Percentiles rank a stretch among this genome's conserved stretches.
Evolutionary conservation across 2,329 filamentous ascomycete genomes (phyloP).

Genomic region (Epichloe baconii): DNA sequence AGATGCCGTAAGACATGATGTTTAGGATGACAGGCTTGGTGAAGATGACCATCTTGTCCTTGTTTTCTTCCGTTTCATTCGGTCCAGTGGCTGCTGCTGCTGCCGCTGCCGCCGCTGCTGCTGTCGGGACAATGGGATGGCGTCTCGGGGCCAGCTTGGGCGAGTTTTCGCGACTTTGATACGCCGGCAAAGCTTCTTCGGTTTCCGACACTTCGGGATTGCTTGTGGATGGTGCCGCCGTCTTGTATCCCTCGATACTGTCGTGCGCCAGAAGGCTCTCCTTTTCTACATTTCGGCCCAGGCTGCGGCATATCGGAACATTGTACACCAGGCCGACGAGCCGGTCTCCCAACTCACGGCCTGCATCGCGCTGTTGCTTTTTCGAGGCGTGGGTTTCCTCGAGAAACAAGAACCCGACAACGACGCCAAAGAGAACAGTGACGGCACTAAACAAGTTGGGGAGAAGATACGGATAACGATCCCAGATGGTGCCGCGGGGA

Average conservation of each 20-base stretch:
- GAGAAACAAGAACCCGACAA: constrained; percentile 72
- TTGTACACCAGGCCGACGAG: constrained; percentile 36
- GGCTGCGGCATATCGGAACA: constrained; percentile 20
- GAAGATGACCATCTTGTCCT: constrained; percentile 44
- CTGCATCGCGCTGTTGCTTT: constrained; percentile 62
- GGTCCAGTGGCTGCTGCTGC: not conserved
- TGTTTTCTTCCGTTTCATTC: not conserved
- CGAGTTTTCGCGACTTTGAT: constrained; percentile 47
- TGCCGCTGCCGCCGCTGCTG: no score
- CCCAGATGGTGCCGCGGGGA: constrained; percentile 61
- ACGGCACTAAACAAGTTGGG: constrained; percentile 81
- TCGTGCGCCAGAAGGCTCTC: constrained; percentile 51
- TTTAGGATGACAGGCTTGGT: constrained; percentile 76
- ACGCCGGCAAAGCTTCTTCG: constrained; percentile 55
- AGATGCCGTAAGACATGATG: constrained; percentile 79
- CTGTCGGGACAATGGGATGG: constrained; percentile 8
- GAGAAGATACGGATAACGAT: constrained; percentile 76
- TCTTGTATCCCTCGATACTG: constrained; percentile 50
- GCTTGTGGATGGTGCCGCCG: constrained; percentile 14
- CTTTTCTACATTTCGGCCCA: constrained; percentile 36
- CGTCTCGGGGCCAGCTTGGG: constrained; percentile 28
- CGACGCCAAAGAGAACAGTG: constrained; percentile 63
- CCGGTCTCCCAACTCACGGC: constrained; percentile 63
- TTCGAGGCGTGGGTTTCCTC: constrained; percentile 87
- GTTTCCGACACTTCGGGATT: constrained; percentile 7